Percentiles rank a stretch among this genome's conserved stretches.
Conservation (phyloP, 1,139 yeast species). For the Saccharomycopsis hybrid region DNA sequence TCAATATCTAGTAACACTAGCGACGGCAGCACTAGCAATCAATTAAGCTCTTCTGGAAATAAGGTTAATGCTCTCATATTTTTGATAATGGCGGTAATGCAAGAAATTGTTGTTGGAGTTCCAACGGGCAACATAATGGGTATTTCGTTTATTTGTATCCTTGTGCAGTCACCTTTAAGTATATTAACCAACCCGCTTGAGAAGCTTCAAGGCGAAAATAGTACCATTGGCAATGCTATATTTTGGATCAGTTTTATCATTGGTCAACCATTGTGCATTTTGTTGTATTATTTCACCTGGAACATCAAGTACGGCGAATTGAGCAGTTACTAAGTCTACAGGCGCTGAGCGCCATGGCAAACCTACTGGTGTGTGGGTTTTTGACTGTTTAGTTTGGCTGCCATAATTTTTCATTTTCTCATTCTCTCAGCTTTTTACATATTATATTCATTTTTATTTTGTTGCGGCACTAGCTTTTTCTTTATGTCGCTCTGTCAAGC, state of each 20-base stretch:
- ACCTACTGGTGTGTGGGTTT: not conserved
- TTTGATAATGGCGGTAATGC: constrained; percentile 37
- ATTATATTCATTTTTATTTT: not conserved
- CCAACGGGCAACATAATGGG: constrained; percentile 42
- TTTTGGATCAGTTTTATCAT: constrained; percentile 40
- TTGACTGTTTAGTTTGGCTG: not conserved
- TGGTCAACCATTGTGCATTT: constrained; percentile 39
- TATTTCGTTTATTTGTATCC: constrained; percentile 38
- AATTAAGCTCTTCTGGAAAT: constrained; percentile 12
- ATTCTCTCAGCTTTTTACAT: not conserved
- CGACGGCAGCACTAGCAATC: not conserved
- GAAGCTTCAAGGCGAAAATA: constrained; percentile 31
- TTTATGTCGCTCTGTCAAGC: too few species aligned
- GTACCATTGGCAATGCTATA: constrained; percentile 38
- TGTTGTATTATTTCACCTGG: constrained; percentile 40
- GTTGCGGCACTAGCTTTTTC: too few species aligned
- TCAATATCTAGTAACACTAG: not conserved
- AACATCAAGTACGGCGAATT: constrained; percentile 29
- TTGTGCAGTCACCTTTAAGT: constrained; percentile 37
- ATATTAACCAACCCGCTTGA: constrained; percentile 35
- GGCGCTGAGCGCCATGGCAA: too few species aligned
- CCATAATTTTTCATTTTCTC: not conserved
- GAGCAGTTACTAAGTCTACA: constrained; percentile 17
- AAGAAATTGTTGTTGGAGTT: constrained; percentile 40
- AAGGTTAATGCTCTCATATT: constrained; percentile 32